phyloP scores from a whole-genome alignment of 1,284 basidiomycete genomes.

The Lignosus rhinocerotis region DNA sequence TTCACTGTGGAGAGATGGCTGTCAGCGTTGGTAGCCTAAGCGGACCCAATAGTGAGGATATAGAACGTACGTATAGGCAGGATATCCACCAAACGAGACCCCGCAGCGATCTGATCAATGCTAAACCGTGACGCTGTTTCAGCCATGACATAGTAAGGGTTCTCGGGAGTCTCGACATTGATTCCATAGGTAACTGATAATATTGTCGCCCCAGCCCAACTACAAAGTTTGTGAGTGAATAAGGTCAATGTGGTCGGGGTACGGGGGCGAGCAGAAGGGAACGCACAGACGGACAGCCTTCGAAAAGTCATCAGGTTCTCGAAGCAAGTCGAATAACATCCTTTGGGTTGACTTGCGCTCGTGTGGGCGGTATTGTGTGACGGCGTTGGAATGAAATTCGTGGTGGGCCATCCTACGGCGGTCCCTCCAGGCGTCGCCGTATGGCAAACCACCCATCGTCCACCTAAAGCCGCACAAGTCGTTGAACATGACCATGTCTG shows the following conservation, averaged over 20 bases:
- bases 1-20: slow-evolving; percentile 23
- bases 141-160: slow-evolving; percentile 5
- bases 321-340: slow-evolving; percentile 32
- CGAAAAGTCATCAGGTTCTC: not conserved
- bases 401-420: slow-evolving; percentile 37
- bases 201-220: not conserved
- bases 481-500: slow-evolving; percentile 23
- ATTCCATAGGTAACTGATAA: slow-evolving; percentile 5
- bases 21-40: not conserved
- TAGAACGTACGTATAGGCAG: slow-evolving; percentile 1
- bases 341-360: slow-evolving; percentile 30
- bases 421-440: slow-evolving; percentile 41
- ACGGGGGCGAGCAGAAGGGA: not conserved
- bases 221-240: not conserved
- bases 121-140: not conserved
- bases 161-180: not conserved
- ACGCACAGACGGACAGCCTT: not conserved
- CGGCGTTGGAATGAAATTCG: slow-evolving; percentile 6
- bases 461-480: slow-evolving; percentile 36
- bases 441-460: slow-evolving; percentile 34
- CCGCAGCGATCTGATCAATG: not conserved
- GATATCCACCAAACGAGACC: not conserved
- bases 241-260: not conserved
- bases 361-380: slow-evolving; percentile 2
- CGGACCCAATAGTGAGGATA: not conserved